Conservation (phyloP, 495 filamentous ascomycete genomes). For the Penicillium atrosanguineum region DNA sequence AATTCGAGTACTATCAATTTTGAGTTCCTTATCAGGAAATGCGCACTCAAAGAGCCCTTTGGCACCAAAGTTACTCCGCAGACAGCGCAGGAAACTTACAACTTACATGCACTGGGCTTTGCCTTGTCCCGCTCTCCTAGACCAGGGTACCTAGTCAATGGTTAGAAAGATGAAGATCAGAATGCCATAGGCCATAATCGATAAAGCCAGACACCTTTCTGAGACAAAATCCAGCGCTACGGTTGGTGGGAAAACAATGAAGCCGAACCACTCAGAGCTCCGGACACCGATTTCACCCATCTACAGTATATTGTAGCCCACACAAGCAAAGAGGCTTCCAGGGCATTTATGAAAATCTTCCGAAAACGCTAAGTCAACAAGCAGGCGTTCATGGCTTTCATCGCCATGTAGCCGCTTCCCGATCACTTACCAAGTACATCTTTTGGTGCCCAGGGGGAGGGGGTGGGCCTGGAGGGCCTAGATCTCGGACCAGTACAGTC, state of each 20-base stretch:
- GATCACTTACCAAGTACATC: background rate
- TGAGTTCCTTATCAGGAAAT: background rate
- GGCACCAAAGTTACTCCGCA: background rate
- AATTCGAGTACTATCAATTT: background rate
- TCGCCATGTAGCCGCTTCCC: background rate
- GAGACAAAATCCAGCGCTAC: background rate
- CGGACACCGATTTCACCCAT: background rate
- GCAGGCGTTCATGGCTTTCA: background rate
- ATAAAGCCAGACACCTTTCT: background rate
- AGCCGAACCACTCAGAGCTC: background rate
- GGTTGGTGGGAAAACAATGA: background rate
- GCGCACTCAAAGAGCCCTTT: background rate
- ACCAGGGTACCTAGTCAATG: background rate
- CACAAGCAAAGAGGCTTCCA: background rate
- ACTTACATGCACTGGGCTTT: no score
- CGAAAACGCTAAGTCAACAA: background rate
- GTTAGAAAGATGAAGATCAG: background rate
- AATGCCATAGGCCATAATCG: background rate
- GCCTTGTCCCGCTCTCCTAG: background rate
- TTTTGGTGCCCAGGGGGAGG: background rate
- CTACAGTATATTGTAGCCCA: background rate
- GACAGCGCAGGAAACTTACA: no score
- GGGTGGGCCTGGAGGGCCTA: background rate
- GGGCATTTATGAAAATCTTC: background rate
- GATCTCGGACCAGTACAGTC: slow-evolving; percentile 2